Evolutionary conservation across 164 flowering plant species (phyloP).

Genomic region (Malania oleifera): DNA sequence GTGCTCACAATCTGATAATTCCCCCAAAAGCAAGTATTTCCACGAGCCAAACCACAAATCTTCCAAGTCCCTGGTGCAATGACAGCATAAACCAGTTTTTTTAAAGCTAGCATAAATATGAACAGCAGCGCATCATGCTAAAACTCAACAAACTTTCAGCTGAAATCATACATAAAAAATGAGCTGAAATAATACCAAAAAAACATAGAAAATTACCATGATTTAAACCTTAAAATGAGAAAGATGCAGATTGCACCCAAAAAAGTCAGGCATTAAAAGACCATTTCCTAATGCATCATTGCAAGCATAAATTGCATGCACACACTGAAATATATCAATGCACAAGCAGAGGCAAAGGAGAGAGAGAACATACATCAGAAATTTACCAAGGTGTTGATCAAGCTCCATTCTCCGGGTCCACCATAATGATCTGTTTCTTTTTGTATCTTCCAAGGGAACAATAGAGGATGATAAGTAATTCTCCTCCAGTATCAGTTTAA

Average conservation of each 20-base stretch:
- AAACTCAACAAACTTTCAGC: background rate
- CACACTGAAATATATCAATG: no score
- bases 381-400: conserved; percentile 52
- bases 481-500: conserved; percentile 59
- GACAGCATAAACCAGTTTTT: background rate
- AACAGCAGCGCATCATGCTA: background rate
- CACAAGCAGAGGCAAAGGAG: background rate
- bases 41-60: conserved; percentile 86
- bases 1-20: conserved; percentile 28
- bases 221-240: background rate
- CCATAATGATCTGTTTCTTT: conserved; percentile 52
- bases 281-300: background rate
- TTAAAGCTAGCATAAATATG: no score
- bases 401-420: conserved; percentile 75
- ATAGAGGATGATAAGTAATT: conserved; percentile 58
- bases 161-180: background rate
- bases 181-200: background rate
- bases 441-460: conserved; percentile 40
- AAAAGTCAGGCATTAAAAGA: background rate
- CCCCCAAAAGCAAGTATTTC: conserved; percentile 71
- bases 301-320: background rate
- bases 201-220: background rate
- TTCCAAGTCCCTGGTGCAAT: conserved; percentile 58
- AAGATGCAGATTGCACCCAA: no score
- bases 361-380: conserved; percentile 46